Evolutionary conservation across 1,139 yeast genomes (phyloP).

Genomic region (Yamadazyma atmosphaerica): DNA sequence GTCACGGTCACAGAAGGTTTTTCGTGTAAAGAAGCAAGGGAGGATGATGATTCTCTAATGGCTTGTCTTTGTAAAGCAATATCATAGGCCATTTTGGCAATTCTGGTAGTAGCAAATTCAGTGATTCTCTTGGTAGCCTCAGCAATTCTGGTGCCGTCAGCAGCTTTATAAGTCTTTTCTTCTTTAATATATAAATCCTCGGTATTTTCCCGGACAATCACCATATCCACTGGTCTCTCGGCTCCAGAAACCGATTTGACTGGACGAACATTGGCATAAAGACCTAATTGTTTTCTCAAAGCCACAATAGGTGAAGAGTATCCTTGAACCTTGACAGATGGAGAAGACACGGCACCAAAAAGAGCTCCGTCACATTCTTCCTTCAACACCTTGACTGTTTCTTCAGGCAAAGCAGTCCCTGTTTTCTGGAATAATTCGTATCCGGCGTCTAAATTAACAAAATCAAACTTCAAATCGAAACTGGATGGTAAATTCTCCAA

Average conservation of each 20-base stretch:
- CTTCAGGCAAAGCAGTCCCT: conserved; percentile 93
- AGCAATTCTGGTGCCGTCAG: conserved; percentile 81
- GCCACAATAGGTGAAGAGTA: conserved; percentile 98
- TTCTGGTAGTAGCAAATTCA: conserved; percentile 80
- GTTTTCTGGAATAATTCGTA: conserved; percentile 89
- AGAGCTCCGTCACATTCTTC: conserved; percentile 93
- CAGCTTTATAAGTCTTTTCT: conserved; percentile 69
- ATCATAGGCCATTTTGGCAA: conserved; percentile 88
- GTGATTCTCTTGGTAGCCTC: conserved; percentile 97
- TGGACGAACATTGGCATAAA: conserved; percentile 96
- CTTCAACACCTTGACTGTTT: conserved; percentile 78
- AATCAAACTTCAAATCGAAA: conserved; percentile 78
- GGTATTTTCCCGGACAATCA: conserved; percentile 96
- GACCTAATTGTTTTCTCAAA: conserved; percentile 88
- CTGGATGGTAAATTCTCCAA: conserved; percentile 77
- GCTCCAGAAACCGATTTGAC: conserved; percentile 88
- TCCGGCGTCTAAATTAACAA: conserved; percentile 89
- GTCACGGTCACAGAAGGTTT: conserved; percentile 84
- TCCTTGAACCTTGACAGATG: conserved; percentile 90
- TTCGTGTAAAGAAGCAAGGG: conserved; percentile 36
- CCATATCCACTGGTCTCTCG: conserved; percentile 91
- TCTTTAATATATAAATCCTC: conserved; percentile 96
- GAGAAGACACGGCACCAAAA: conserved; percentile 96
- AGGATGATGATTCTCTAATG: conserved; percentile 63
- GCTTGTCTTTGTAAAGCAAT: conserved; percentile 90